Conservation (phyloP, 441 rosid species). For the Pelargonium cotyledonis region DNA sequence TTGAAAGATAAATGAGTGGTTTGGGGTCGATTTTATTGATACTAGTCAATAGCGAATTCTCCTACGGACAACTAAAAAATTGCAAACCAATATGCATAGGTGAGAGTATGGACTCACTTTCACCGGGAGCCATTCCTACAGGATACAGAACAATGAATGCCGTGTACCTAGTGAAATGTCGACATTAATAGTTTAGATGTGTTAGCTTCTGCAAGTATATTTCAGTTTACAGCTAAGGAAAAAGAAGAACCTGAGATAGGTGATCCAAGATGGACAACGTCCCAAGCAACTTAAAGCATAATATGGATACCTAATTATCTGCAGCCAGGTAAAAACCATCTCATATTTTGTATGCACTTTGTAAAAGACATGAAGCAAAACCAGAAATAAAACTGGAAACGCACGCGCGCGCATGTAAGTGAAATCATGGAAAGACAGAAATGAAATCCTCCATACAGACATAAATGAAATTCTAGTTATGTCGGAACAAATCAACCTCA, state of each 20-base stretch:
- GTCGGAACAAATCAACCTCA: slow-evolving; percentile 35
- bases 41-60: background rate
- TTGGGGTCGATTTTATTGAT: background rate
- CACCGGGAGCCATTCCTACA: slow-evolving; percentile 60
- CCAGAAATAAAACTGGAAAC: slow-evolving; percentile 12
- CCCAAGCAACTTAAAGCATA: slow-evolving; percentile 54
- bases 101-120: slow-evolving; percentile 48
- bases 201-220: background rate
- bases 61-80: background rate
- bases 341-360: background rate
- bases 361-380: slow-evolving; percentile 6
- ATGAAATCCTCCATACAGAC: background rate
- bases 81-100: background rate
- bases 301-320: slow-evolving; percentile 67
- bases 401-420: background rate
- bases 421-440: background rate
- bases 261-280: slow-evolving; percentile 55
- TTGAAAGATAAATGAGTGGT: background rate
- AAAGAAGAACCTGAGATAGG: slow-evolving; percentile 55
- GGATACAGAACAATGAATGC: slow-evolving; percentile 65
- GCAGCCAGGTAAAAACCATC: slow-evolving; percentile 22
- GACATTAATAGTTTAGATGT: background rate
- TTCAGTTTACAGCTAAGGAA: background rate
- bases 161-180: slow-evolving; percentile 50
- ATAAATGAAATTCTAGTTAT: background rate